Base-by-base conservation (phyloP, 805 yeast species). In the Wickerhamia fluorescens region DNA sequence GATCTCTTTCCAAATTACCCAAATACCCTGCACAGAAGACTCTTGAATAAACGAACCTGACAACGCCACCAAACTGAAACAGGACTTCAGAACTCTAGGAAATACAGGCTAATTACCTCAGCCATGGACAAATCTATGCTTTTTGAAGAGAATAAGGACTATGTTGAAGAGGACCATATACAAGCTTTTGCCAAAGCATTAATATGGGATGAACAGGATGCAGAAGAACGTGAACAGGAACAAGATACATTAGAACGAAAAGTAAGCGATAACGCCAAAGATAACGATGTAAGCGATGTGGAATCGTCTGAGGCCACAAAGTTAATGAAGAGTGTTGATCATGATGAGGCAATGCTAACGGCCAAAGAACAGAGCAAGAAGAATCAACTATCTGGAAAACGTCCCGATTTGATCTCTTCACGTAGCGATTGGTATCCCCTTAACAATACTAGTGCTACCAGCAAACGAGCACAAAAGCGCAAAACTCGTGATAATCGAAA, bases 161-260 rank as follows among this genome's bases (percentile, higher is more conserved):
- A 46, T 35, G 42, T 61, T 16, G 40, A 56, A 33, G 61, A 54
- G 26, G 49, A 51, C 12, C 63, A 62, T 32, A 58, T 62, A 14
- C 48, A 51, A 16, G 53, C 57, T 14, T 63, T 63, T 44, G 68
- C 66, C 7, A 51, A 49, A 27, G 68, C 69, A 0, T 38, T 63
- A 11, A 36, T 45, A 5, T 61, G 63, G 60, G 65, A 59, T 11
- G 59, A 55, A 6, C 40, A 41, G 8, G 46, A 44, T 6, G n/a
- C n/a, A n/a, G n/a, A n/a, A n/a, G n/a, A n/a, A n/a, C n/a, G n/a
- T n/a, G n/a, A n/a, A n/a, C n/a, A n/a, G n/a, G n/a, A n/a, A n/a
- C n/a, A n/a, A n/a, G n/a, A n/a, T n/a, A n/a, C n/a, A n/a, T n/a
- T n/a, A n/a, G n/a, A n/a, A n/a, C n/a, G n/a, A n/a, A n/a, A n/a